Evolutionary conservation across 1,284 basidiomycete genomes (phyloP).

Genomic region (Cutaneotrichosporon cavernicola): DNA sequence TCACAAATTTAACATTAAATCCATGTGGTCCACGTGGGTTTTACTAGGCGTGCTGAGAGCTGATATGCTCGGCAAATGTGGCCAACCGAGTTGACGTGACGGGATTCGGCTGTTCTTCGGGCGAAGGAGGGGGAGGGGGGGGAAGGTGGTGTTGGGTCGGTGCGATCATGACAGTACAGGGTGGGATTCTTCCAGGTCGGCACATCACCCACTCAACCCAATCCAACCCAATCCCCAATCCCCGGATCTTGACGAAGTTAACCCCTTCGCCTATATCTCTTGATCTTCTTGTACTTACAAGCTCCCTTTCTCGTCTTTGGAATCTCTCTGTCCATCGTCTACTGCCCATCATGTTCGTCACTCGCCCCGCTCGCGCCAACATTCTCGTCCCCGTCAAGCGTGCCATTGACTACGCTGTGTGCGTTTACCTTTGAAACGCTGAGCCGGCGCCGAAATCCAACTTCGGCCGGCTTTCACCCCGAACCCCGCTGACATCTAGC

Average conservation of each 20-base stretch:
- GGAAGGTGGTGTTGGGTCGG: not conserved
- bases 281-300: conserved; percentile 3
- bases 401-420: conserved; percentile 57
- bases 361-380: conserved; percentile 69
- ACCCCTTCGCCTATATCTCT: conserved; percentile 9
- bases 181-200: not conserved
- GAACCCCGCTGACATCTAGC: conserved; percentile 56
- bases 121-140: too few relatives aligned
- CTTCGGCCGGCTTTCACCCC: not conserved
- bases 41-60: not conserved
- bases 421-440: conserved; percentile 14
- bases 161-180: not conserved
- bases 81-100: not conserved
- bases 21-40: conserved; percentile 1
- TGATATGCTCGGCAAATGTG: conserved; percentile 7
- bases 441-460: not conserved
- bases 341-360: conserved; percentile 64
- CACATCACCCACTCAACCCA: conserved; percentile 1
- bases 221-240: not conserved
- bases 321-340: conserved; percentile 6
- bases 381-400: conserved; percentile 90
- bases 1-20: not conserved
- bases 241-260: conserved; percentile 6
- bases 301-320: conserved; percentile 6
- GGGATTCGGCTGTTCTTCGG: conserved; percentile 11